Evolutionary conservation across 2,329 filamentous ascomycete genomes (phyloP), one percentile per base, ranked within the genome.

Genomic region (Colletotrichum gigasporum): DNA sequence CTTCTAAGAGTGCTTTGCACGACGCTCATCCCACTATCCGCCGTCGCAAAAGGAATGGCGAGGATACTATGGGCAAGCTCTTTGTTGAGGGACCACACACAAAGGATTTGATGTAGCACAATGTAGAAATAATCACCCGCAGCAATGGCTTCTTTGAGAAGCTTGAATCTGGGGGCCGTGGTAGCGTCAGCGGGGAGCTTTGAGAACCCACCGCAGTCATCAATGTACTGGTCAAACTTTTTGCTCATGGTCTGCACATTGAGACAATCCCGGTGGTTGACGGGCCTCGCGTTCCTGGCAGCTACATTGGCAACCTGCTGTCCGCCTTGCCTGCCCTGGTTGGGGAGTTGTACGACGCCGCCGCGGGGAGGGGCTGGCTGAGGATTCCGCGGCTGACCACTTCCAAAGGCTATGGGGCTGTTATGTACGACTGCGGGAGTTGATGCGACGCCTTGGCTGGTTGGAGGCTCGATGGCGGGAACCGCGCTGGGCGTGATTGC

Each of bases 21-120:
- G 2, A 75, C 71, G 3, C 30, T 35, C 30, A 83, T 79, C 4
- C 72, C 77, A 2, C 52, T 54, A 44, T 80, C 75, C n/a, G 78
- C 67, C 14, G 47, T 30, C 4, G 28, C 18, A 10, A 50, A 32
- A 10, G 22, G 8, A 28, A 5, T 63, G 50, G 2, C 64, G 56
- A 34, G 63, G 48, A 44, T 69, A 11, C 28, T 68, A 45, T 79
- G 71, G 1, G 76, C 74, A 11, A 82, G 70, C 3, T 80, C 65
- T 11, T 52, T 69, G 16, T 79, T 72, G 3, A 76, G 60, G 3
- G 81, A 82, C 82, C 85, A 87, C 18, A 84, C 71, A 71, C 88
- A 91, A 72, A 87, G 89, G 2, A 90, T 63, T 71, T 92, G 90
- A 71, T 92, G 90, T 11, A 91, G 72, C 5, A 83, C 79, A 51